These are phyloP conservation scores for Halenospora varia DNA, from an alignment of 495 filamentous ascomycete species.

Conservation along the genomic window DNA sequence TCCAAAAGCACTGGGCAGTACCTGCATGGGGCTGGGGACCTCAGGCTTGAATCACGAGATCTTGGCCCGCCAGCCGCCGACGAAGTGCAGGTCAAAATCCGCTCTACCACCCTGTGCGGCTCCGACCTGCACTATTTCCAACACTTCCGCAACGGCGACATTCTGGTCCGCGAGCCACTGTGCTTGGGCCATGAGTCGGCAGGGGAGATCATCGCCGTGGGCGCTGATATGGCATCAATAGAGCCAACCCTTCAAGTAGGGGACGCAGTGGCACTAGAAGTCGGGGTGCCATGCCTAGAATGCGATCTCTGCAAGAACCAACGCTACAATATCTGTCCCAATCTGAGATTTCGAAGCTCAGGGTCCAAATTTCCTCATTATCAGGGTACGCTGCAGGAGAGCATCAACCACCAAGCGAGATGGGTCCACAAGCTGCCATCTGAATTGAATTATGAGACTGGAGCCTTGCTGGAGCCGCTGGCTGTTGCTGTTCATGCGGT, in stretches of 20 bases:
- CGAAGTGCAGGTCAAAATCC: constrained; percentile 51
- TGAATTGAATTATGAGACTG: constrained; percentile 54
- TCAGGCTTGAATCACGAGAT: too few species aligned
- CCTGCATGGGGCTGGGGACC: neutral
- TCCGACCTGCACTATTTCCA: constrained; percentile 63
- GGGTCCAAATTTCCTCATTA: constrained; percentile 70
- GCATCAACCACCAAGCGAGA: constrained; percentile 65
- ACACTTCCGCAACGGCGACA: constrained; percentile 60
- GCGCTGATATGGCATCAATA: constrained; percentile 28
- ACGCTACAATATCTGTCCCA: constrained; percentile 76
- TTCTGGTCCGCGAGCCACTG: constrained; percentile 54
- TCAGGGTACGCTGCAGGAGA: constrained; percentile 76
- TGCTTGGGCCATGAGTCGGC: constrained; percentile 56
- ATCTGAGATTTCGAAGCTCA: constrained; percentile 69
- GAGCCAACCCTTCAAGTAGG: constrained; percentile 43
- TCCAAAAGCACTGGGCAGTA: neutral
- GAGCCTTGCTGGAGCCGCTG: constrained; percentile 73
- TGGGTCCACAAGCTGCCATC: constrained; percentile 63
- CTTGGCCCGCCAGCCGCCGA: constrained; percentile 35
- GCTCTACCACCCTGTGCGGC: constrained; percentile 57
- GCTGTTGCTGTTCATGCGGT: constrained; percentile 73
- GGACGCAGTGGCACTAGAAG: constrained; percentile 74
- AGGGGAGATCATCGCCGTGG: constrained; percentile 47
- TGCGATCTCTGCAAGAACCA: constrained; percentile 61
- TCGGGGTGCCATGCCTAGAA: constrained; percentile 63